Evolutionary conservation across 257 asterid genomes (phyloP).

Genomic region (Plantago ovata): DNA sequence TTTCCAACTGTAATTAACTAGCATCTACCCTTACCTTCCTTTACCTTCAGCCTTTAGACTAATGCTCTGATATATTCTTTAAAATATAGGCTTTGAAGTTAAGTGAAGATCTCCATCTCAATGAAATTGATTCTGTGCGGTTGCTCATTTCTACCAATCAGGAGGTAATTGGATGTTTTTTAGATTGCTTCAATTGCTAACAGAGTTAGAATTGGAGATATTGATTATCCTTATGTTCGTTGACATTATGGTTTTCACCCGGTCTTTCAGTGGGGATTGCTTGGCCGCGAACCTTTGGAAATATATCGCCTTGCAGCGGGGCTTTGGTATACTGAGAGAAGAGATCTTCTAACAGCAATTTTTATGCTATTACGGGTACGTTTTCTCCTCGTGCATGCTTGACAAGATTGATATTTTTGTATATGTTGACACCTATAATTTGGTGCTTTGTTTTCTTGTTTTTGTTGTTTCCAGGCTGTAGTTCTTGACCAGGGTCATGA

Average conservation of each 20-base stretch:
- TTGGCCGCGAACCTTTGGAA: slow-evolving; percentile 82
- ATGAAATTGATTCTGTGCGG: slow-evolving; percentile 80
- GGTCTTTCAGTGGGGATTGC: slow-evolving; percentile 76
- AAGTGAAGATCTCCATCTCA: slow-evolving; percentile 95
- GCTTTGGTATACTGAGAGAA: slow-evolving; percentile 91
- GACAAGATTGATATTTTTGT: neutral
- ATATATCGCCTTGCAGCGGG: slow-evolving; percentile 88
- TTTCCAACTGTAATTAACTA: slow-evolving; percentile 9
- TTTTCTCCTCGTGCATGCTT: slow-evolving; percentile 23
- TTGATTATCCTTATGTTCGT: neutral
- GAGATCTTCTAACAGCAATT: slow-evolving; percentile 82
- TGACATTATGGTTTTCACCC: slow-evolving; percentile 10
- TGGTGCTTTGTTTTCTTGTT: slow-evolving; percentile 21
- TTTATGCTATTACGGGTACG: slow-evolving; percentile 75
- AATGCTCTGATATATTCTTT: slow-evolving; percentile 23
- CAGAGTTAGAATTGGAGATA: slow-evolving; percentile 7
- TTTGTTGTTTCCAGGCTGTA: slow-evolving; percentile 89
- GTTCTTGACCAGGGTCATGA: slow-evolving; percentile 88
- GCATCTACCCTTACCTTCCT: neutral
- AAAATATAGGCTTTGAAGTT: slow-evolving; percentile 65
- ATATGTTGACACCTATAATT: slow-evolving; percentile 6
- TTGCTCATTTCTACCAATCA: slow-evolving; percentile 85
- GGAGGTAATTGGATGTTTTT: slow-evolving; percentile 51
- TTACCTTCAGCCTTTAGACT: slow-evolving; percentile 16
- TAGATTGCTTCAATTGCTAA: slow-evolving; percentile 13